A percentile compares a stretch with the other conserved stretches of the same genome.
These are phyloP conservation scores for Trichoderma citrinoviride DNA, from an alignment of 2,329 filamentous ascomycete species.

Conservation along the genomic window DNA sequence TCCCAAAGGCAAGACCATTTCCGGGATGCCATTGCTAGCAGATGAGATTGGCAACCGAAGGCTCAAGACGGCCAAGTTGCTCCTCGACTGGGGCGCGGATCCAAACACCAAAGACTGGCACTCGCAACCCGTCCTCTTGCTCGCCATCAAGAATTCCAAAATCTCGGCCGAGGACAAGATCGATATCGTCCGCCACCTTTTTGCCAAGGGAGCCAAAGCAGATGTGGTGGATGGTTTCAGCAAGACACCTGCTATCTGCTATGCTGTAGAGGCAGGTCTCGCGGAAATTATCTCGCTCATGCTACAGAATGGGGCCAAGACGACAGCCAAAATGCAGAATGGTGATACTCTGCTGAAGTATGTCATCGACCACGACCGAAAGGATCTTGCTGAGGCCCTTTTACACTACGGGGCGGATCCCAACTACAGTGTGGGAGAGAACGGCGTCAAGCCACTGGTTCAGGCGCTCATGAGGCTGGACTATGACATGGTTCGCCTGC, in stretches of 20 bases:
- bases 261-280: constrained; percentile 29
- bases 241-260: constrained; percentile 27
- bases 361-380: constrained; percentile 30
- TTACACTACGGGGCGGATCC: constrained; percentile 36
- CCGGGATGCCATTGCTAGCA: constrained; percentile 35
- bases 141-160: constrained; percentile 31
- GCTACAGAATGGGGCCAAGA: constrained; percentile 32
- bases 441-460: constrained; percentile 35
- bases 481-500: constrained; percentile 30
- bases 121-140: constrained; percentile 35
- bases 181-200: constrained; percentile 32
- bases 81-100: constrained; percentile 37
- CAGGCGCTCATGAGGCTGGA: constrained; percentile 33
- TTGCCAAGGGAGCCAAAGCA: constrained; percentile 35
- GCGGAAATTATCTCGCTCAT: constrained; percentile 31
- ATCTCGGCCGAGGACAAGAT: constrained; percentile 29
- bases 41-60: constrained; percentile 35
- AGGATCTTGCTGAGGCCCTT: constrained; percentile 30
- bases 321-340: constrained; percentile 30
- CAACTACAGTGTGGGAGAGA: constrained; percentile 32
- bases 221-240: constrained; percentile 30
- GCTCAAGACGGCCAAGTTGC: constrained; percentile 33
- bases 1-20: constrained; percentile 30
- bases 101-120: constrained; percentile 34
- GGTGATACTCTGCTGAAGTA: constrained; percentile 35